These are phyloP conservation scores for Pythium periplocum DNA, from an alignment of 352 stramenopile species.

Conservation along the genomic window DNA sequence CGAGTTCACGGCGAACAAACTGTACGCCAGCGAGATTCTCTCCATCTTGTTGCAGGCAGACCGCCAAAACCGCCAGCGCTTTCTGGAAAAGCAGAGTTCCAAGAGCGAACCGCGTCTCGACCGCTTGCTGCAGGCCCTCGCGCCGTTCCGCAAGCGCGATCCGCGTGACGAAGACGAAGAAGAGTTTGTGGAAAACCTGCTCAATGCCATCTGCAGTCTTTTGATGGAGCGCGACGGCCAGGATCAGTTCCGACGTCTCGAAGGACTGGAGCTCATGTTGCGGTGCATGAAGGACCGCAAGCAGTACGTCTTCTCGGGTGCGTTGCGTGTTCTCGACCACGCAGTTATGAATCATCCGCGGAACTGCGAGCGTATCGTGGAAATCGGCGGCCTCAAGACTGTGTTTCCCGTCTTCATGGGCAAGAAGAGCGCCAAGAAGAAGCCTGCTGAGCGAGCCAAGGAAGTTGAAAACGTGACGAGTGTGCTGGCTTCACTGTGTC, in stretches of 20 bases:
- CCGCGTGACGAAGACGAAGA: conserved; percentile 56
- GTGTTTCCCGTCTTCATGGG: conserved; percentile 48
- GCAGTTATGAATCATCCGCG: conserved; percentile 24
- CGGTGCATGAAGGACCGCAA: conserved; percentile 88
- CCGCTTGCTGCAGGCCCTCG: conserved; percentile 71
- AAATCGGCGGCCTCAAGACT: conserved; percentile 41
- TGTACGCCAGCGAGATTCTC: conserved; percentile 59
- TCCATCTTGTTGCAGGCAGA: conserved; percentile 55
- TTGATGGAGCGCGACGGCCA: conserved; percentile 32
- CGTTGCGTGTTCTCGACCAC: conserved; percentile 32
- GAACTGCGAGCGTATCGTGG: conserved; percentile 44
- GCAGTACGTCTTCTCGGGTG: conserved; percentile 47
- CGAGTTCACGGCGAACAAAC: conserved; percentile 39
- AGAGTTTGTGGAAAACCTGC: conserved; percentile 89
- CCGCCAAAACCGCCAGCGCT: conserved; percentile 22
- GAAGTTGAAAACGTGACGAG: conserved; percentile 64
- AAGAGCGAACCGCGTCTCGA: conserved; percentile 64
- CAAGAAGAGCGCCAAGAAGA: conserved; percentile 24
- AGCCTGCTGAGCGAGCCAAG: conserved; percentile 24
- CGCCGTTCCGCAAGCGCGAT: conserved; percentile 68
- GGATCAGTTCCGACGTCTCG: conserved; percentile 29
- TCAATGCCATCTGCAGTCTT: conserved; percentile 68
- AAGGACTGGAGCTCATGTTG: conserved; percentile 91
- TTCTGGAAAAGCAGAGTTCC: conserved; percentile 9
- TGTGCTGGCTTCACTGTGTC: conserved; percentile 62